A percentile compares a stretch with the other conserved stretches of the same genome.
phyloP scores from a whole-genome alignment of 805 yeast genomes.

The Metschnikowia baotianmanensis region DNA sequence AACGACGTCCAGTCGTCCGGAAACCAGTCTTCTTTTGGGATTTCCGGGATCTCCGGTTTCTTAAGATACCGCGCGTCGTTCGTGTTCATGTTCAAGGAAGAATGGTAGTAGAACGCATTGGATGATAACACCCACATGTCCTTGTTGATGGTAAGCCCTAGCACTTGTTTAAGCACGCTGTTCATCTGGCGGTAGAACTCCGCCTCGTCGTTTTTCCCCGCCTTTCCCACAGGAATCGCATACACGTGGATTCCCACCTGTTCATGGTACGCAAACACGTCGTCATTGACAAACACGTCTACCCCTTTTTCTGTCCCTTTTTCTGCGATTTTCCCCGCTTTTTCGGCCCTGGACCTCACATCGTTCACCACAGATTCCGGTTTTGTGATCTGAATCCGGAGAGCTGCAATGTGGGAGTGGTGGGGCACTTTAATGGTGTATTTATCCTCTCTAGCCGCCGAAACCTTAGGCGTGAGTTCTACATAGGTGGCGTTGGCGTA shows the following conservation, averaged over 20 bases:
- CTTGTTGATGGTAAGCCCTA: slow-evolving; percentile 20
- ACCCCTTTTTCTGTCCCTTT: too few species aligned
- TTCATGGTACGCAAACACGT: slow-evolving; percentile 27
- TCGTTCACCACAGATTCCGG: not conserved
- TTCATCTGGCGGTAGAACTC: slow-evolving; percentile 25
- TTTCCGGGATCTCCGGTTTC: not conserved
- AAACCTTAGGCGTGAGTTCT: slow-evolving; percentile 6
- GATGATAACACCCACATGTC: slow-evolving; percentile 27
- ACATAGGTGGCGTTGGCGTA: slow-evolving; percentile 7
- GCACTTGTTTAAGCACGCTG: slow-evolving; percentile 6
- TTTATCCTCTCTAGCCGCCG: slow-evolving; percentile 14
- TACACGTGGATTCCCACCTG: slow-evolving; percentile 30
- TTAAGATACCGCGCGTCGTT: too few species aligned
- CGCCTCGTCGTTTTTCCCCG: slow-evolving; percentile 11
- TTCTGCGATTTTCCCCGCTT: not conserved
- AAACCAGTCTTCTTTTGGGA: not conserved
- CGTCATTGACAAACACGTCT: not conserved
- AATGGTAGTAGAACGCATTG: slow-evolving; percentile 31
- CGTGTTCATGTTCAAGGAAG: not conserved
- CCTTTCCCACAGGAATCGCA: slow-evolving; percentile 24
- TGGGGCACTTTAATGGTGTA: slow-evolving; percentile 3
- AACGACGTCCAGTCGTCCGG: slow-evolving; percentile 10
- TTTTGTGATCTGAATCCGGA: slow-evolving; percentile 15
- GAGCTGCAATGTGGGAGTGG: slow-evolving; percentile 9
- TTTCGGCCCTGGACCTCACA: not conserved